Base-by-base conservation (phyloP, 306 rosid species). In the Mimosa pudica region DNA sequence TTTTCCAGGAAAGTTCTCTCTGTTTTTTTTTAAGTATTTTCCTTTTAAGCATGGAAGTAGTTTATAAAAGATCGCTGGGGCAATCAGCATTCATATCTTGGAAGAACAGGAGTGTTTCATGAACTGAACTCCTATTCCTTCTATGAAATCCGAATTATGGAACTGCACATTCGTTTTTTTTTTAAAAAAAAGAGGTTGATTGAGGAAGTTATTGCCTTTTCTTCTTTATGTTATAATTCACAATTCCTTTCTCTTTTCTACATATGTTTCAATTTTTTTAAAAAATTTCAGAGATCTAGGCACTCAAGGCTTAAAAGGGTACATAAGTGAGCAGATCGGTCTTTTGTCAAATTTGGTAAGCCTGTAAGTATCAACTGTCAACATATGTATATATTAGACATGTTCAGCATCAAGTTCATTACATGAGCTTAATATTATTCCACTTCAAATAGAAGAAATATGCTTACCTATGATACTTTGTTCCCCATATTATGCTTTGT, bases 231-330 rank as follows among this genome's bases (percentile, higher is more conserved):
- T 45, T 11, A 0, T 35, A n/a, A 38, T 42, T 82, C 41, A 0
- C 45, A n/a, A 38, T 49, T 82, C 47, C 11, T 61, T 35, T 45
- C 57, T 68, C 65, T 58, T 67, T 80, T 12, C 70, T 49, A 3
- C 33, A 36, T 74, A 51, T 77, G 61, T 45, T 83, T 52, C 6
- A 46, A 42, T 62, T 75, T 52, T 44, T 47, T 7, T 38, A 38
- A 35, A 55, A 38, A 35, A 55, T 89, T 86, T 87, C 93, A 95
- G 99, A 74, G 95, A 95, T 84, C 99, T 95, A 81, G 96, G 89
- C 58, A 91, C 92, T 79, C 99, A 89, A 85, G 99, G 97, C 57
- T 89, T 95, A 86, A 93, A 93, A 84, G 98, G 98, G 78, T 79
- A 45, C 84, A 90, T 95, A 81, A 91, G 91, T 81, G 96, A 92